Evolutionary conservation across 2,329 filamentous ascomycete species (phyloP).

Genomic region (Xylariomycetidae sp.): DNA sequence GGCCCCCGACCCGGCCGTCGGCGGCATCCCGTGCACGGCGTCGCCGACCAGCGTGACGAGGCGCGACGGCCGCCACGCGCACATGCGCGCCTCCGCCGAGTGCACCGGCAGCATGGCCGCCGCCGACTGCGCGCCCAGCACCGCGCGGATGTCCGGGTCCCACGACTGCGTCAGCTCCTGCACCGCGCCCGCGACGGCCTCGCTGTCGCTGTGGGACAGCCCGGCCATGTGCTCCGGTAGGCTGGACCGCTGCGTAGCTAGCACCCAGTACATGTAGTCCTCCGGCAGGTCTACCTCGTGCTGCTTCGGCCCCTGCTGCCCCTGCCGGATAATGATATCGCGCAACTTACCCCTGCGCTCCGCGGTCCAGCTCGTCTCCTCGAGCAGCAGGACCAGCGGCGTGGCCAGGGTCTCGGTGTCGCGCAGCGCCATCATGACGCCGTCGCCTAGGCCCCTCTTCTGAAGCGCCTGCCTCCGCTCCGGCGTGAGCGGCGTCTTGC

Average conservation of each 20-base stretch:
- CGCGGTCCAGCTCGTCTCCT: too few relatives aligned
- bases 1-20: slow-evolving; percentile 14
- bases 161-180: slow-evolving; percentile 8
- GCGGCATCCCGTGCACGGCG: slow-evolving; percentile 9
- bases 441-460: slow-evolving; percentile 14
- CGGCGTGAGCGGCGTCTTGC: slow-evolving; percentile 30
- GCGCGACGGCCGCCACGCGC: slow-evolving; percentile 4
- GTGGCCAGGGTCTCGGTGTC: slow-evolving; percentile 2
- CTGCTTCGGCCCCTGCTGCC: too few relatives aligned
- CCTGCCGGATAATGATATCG: too few relatives aligned
- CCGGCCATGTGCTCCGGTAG: slow-evolving; percentile 2
- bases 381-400: too few relatives aligned
- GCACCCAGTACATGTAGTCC: slow-evolving; percentile 32
- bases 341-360: too few relatives aligned
- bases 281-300: too few relatives aligned
- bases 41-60: slow-evolving; percentile 8
- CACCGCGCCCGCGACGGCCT: slow-evolving; percentile 3
- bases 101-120: slow-evolving; percentile 4
- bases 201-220: slow-evolving; percentile 5
- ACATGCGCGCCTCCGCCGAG: slow-evolving; percentile 3
- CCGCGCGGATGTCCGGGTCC: slow-evolving; percentile 6
- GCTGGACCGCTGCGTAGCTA: slow-evolving; percentile 13
- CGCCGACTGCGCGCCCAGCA: slow-evolving; percentile 7
- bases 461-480: slow-evolving; percentile 17
- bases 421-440: slow-evolving; percentile 16